Conservation (phyloP, 148 eudicot genomes). For the Tetragonia tetragonoides region DNA sequence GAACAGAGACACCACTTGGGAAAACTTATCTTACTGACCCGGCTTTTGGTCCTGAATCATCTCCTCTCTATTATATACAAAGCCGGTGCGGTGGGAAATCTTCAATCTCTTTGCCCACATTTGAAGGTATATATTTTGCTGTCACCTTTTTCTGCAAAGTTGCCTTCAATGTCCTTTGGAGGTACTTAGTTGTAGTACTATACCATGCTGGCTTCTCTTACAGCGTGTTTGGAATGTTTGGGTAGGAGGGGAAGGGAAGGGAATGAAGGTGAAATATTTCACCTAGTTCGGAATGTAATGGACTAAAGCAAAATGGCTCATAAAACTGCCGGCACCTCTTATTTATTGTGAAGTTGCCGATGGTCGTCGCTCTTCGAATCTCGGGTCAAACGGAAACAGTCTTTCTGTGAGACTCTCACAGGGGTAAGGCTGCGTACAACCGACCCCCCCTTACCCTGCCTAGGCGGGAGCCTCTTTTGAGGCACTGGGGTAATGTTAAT, state of each 20-base stretch:
- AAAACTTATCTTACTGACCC: background rate
- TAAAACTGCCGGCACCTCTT: no score
- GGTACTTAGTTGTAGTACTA: background rate
- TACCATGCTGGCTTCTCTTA: background rate
- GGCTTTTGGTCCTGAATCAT: background rate
- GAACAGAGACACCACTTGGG: background rate
- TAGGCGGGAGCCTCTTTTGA: no score
- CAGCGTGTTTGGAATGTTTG: background rate
- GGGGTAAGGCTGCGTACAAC: no score
- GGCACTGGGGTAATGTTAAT: no score
- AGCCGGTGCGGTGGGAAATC: conserved; percentile 33
- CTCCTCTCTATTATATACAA: conserved; percentile 18
- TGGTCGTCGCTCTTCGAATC: no score
- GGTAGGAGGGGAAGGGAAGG: background rate
- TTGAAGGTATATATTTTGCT: background rate
- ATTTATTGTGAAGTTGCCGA: no score
- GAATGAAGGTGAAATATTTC: no score
- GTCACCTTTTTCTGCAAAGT: background rate
- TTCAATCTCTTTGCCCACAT: conserved; percentile 1
- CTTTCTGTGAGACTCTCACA: no score
- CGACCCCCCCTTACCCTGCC: no score
- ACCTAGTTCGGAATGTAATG: no score
- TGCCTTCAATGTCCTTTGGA: background rate
- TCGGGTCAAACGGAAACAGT: no score
- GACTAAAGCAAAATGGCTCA: no score